Evolutionary conservation across 257 asterid species (phyloP).

Genomic region (Jaltomata sinuosa): DNA sequence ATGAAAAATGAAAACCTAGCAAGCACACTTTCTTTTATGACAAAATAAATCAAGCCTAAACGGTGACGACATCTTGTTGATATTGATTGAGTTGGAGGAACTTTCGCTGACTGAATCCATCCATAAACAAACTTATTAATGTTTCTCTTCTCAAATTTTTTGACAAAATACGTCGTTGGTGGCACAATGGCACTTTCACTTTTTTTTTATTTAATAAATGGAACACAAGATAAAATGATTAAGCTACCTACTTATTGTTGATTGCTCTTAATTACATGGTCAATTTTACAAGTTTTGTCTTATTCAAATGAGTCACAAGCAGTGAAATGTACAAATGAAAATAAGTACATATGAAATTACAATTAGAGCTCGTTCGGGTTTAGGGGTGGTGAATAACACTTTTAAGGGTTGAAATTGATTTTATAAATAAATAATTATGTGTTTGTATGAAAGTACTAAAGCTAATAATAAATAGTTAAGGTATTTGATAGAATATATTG

Average conservation of each 20-base stretch:
- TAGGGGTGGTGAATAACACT: no score
- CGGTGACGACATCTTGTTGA: no score
- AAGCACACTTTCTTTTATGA: no score
- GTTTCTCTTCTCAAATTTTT: neutral
- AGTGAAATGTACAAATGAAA: neutral
- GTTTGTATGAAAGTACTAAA: neutral
- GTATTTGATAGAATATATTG: neutral
- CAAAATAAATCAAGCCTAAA: no score
- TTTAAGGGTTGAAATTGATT: neutral
- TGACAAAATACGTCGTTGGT: neutral
- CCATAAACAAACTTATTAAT: no score
- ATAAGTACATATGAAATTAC: neutral
- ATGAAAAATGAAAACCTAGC: no score
- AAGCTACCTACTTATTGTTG: neutral
- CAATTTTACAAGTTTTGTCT: neutral
- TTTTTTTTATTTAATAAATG: no score
- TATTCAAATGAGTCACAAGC: no score
- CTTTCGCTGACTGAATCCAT: no score
- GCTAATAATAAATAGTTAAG: neutral
- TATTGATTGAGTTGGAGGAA: no score
- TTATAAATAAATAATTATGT: neutral
- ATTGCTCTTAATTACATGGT: neutral
- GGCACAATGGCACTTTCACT: no score
- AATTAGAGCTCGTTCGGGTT: neutral
- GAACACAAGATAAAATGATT: neutral